Conservation (phyloP, 257 asterid species). For the Asclepias syriaca region DNA sequence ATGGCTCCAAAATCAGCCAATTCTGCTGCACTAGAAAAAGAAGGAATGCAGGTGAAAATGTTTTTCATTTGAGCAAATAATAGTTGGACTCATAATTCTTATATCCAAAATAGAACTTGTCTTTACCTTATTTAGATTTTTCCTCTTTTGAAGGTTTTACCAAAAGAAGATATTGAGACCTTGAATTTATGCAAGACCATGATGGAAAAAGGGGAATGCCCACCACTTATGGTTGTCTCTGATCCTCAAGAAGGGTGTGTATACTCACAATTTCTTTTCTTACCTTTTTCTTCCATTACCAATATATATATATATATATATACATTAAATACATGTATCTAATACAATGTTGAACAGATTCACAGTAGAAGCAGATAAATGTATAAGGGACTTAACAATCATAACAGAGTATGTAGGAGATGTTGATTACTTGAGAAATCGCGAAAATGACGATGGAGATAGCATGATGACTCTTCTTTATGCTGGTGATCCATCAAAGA, state of each 20-base stretch:
- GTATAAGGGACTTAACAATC: slow-evolving; percentile 69
- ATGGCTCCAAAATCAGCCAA: slow-evolving; percentile 88
- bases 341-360: slow-evolving; percentile 40
- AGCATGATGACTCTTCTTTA: slow-evolving; percentile 94
- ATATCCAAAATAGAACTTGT: background rate
- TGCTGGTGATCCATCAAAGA: slow-evolving; percentile 56
- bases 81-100: background rate
- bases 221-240: slow-evolving; percentile 79
- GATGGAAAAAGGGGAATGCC: slow-evolving; percentile 93
- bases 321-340: background rate
- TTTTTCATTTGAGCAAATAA: background rate
- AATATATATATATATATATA: background rate
- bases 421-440: slow-evolving; percentile 68
- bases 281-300: background rate
- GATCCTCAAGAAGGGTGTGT: slow-evolving; percentile 84
- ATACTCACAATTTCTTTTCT: background rate
- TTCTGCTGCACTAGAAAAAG: slow-evolving; percentile 54
- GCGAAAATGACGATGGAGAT: slow-evolving; percentile 77
- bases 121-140: background rate
- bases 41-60: slow-evolving; percentile 77
- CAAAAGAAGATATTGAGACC: slow-evolving; percentile 65
- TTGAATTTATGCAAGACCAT: slow-evolving; percentile 66
- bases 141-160: slow-evolving; percentile 34
- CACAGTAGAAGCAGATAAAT: slow-evolving; percentile 87
- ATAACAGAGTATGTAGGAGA: slow-evolving; percentile 95